Evolutionary conservation across 495 filamentous ascomycete genomes (phyloP).

Genomic region (Aspergillus asperescens): DNA sequence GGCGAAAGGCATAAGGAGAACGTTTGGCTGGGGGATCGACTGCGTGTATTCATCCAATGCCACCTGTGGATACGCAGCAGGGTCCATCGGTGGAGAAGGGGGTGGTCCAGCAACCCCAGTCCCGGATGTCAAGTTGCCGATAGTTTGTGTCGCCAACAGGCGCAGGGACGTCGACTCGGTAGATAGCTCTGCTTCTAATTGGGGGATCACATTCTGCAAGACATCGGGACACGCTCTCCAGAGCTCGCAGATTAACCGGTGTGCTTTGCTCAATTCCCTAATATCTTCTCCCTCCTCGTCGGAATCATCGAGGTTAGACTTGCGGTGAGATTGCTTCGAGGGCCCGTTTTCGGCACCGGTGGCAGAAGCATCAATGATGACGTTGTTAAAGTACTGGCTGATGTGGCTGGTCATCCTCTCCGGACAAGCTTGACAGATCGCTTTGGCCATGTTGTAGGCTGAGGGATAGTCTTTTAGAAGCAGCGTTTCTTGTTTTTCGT

Average conservation of each 20-base stretch:
- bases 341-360: conserved; percentile 30
- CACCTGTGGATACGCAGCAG: conserved; percentile 71
- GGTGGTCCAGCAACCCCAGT: conserved; percentile 86
- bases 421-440: conserved; percentile 81
- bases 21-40: conserved; percentile 49
- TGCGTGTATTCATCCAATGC: conserved; percentile 56
- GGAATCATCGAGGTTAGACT: conserved; percentile 56
- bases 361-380: conserved; percentile 81
- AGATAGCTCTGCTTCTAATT: conserved; percentile 86
- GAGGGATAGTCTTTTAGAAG: conserved; percentile 78
- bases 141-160: conserved; percentile 80
- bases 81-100: conserved; percentile 64
- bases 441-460: conserved; percentile 94
- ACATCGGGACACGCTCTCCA: conserved; percentile 90
- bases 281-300: conserved; percentile 85
- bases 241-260: conserved; percentile 81
- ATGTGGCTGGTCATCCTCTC: conserved; percentile 93
- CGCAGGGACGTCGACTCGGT: conserved; percentile 85
- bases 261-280: conserved; percentile 81
- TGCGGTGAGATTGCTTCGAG: conserved; percentile 43
- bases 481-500: conserved; percentile 73
- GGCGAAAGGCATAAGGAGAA: conserved; percentile 72
- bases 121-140: conserved; percentile 89
- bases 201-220: conserved; percentile 87
- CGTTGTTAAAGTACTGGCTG: conserved; percentile 94